phyloP scores from a whole-genome alignment of 2,329 filamentous ascomycete species.

The Fonsecaea monophora region DNA sequence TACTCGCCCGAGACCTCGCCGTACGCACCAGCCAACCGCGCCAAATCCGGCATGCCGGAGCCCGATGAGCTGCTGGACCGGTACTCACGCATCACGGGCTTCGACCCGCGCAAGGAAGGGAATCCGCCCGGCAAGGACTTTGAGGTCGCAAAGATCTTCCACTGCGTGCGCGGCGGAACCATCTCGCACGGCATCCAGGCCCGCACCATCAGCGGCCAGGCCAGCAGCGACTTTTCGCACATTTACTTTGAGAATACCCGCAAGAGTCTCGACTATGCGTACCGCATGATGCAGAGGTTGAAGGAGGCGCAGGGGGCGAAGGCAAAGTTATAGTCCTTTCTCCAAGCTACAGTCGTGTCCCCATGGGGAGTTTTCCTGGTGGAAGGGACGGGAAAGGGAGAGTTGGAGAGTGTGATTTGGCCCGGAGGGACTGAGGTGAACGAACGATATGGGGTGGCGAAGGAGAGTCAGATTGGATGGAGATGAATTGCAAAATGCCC shows the following conservation, averaged over 20 bases:
- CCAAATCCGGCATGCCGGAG: conserved; percentile 29
- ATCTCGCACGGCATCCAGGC: conserved; percentile 36
- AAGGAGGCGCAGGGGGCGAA: conserved; percentile 8
- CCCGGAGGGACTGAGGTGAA: too few relatives aligned
- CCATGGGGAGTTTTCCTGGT: too few relatives aligned
- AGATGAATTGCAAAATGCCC: not conserved
- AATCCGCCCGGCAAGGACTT: conserved; percentile 26
- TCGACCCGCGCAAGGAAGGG: conserved; percentile 27
- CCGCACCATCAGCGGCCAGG: conserved; percentile 33
- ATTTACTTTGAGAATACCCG: conserved; percentile 33
- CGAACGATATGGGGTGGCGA: too few relatives aligned
- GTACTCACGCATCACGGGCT: conserved; percentile 27
- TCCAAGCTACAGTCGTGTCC: too few relatives aligned
- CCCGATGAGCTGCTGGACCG: conserved; percentile 29
- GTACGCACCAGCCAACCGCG: conserved; percentile 22
- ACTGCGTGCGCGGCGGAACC: conserved; percentile 30
- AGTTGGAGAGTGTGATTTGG: too few relatives aligned
- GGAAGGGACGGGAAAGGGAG: too few relatives aligned
- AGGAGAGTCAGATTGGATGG: not conserved
- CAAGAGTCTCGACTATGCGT: conserved; percentile 29
- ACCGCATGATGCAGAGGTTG: conserved; percentile 9
- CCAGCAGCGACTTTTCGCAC: conserved; percentile 32
- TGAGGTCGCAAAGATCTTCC: conserved; percentile 34
- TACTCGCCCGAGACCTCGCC: conserved; percentile 15
- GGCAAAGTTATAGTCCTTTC: conserved; percentile 8